These are phyloP conservation scores for Miscanthus lutarioriparius DNA, from an alignment of 176 grass and related monocot genomes.

Conservation along the genomic window DNA sequence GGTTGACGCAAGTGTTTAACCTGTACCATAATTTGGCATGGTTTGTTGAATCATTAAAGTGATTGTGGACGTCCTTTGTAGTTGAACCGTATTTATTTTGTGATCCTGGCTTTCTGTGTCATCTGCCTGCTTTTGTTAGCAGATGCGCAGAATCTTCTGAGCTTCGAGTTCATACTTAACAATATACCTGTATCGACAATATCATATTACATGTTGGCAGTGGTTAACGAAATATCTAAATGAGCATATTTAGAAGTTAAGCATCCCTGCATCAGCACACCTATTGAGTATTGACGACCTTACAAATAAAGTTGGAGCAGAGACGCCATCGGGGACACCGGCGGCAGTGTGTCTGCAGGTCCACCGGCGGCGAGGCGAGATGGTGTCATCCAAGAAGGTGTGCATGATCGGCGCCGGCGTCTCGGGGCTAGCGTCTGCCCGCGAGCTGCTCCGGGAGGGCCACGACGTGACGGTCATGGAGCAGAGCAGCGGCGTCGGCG, in stretches of 20 bases:
- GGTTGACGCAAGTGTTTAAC: neutral
- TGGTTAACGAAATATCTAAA: no score
- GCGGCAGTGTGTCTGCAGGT: no score
- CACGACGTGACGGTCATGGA: conserved; percentile 47
- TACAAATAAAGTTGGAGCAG: neutral
- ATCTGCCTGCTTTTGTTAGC: neutral
- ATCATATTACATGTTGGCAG: no score
- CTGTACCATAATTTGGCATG: neutral
- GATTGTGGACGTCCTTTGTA: neutral
- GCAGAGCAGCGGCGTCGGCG: conserved; percentile 37
- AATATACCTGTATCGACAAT: no score
- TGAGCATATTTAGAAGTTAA: no score
- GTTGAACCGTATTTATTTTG: neutral
- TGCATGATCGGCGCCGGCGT: neutral
- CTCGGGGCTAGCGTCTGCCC: conserved; percentile 30
- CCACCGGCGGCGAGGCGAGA: no score
- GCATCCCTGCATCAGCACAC: no score
- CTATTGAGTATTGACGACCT: neutral
- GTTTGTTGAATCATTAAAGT: neutral
- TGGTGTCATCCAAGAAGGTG: conserved; percentile 15
- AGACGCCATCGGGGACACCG: neutral
- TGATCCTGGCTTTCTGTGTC: neutral
- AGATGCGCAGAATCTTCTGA: neutral
- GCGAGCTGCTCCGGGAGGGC: conserved; percentile 49
- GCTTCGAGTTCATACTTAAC: no score